Base-by-base conservation (phyloP, 129 eudicot genomes). In the Escallonia rubra region DNA sequence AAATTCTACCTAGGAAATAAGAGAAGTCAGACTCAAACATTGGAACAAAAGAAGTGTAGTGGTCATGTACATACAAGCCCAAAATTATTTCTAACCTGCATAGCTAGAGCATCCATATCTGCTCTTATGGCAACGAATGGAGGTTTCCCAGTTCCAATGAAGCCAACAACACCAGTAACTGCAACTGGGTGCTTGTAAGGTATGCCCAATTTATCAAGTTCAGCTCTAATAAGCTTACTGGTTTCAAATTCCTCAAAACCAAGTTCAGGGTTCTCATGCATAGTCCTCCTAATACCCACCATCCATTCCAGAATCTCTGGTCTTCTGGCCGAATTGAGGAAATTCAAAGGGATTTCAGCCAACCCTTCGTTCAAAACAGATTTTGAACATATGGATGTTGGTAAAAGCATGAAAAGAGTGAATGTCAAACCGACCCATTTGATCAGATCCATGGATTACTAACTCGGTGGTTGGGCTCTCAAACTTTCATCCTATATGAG, bases 101-200 rank as follows among this genome's bases (percentile, higher is more conserved):
- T 83, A 58, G 94, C 80, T 14, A 87, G 68, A 68, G 94, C 94
- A 78, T 87, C 94, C 94, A 87, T 87, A 83, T 87, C 89, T 16
- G 87, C 87, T 72, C 87, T 87, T 49, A 81, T 55, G 23, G 87
- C 95, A 7, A 87, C 90, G 81, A 83, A 83, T 4, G 95, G 90
- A 43, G 95, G 77, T 9, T 76, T 72, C 8, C 95, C 87, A 50
- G 68, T 75, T 34, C 95, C 95, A 67, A 87, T 79, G 47, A 34
- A 87, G 48, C 95, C 95, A 41, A 78, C 79, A 67, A 87, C 74
- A 71, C 95, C 90, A 57, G 95, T 87, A 41, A 76, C 78, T 40
- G 87, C 95, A 70, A 87, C 61, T 34, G 95, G 95, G 79, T 87
- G 60, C 44, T 74, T 83, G 61, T 87, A 83, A 10, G 68, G 56